phyloP scores from a whole-genome alignment of 106 monocot species.

The Phalaenopsis equestris region DNA sequence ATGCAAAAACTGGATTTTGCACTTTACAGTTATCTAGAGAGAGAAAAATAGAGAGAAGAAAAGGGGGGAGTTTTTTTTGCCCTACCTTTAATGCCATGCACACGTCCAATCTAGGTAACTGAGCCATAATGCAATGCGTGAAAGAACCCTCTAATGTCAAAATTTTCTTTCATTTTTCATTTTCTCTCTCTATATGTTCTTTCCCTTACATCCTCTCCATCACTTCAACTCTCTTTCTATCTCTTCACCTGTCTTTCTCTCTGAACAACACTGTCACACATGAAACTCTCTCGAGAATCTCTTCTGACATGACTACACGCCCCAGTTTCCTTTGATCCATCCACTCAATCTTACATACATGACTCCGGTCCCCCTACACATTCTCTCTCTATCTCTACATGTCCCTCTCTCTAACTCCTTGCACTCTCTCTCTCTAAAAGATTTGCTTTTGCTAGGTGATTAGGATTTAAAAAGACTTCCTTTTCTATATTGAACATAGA shows the following conservation, averaged over 20 bases:
- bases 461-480: too few relatives aligned
- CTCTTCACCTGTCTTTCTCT: not conserved
- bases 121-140: slow-evolving; percentile 18
- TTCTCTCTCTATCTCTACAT: not conserved
- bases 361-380: too few relatives aligned
- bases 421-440: not conserved
- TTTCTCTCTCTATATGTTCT: not conserved
- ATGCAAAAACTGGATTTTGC: too few relatives aligned
- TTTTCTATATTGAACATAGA: too few relatives aligned
- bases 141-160: slow-evolving; percentile 4
- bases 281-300: slow-evolving; percentile 25
- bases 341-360: slow-evolving; percentile 16
- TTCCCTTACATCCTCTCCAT: not conserved
- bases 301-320: slow-evolving; percentile 38
- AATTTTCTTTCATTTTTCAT: not conserved
- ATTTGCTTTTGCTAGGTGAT: too few relatives aligned
- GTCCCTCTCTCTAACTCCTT: not conserved
- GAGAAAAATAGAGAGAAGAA: not conserved
- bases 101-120: slow-evolving; percentile 68
- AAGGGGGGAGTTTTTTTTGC: too few relatives aligned
- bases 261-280: slow-evolving; percentile 5
- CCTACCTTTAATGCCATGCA: slow-evolving; percentile 52
- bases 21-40: too few relatives aligned
- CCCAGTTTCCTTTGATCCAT: slow-evolving; percentile 26
- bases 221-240: not conserved